These are phyloP conservation scores for Fusarium dimerum DNA, from an alignment of 2,329 filamentous ascomycete genomes.

Conservation along the genomic window DNA sequence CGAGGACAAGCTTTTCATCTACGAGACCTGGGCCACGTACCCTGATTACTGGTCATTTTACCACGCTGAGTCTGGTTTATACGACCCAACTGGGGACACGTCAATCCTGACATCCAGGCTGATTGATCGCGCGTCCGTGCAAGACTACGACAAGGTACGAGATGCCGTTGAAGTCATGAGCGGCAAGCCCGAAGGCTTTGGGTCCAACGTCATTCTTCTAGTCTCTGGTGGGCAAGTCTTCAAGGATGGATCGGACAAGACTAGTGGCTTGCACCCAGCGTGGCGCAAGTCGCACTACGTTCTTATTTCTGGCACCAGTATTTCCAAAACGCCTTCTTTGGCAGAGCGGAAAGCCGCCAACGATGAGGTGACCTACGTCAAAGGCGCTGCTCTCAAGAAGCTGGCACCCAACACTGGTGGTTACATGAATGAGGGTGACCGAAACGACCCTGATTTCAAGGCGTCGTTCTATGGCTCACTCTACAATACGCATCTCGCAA, in stretches of 20 bases:
- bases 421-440: slow-evolving; percentile 19
- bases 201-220: slow-evolving; percentile 12
- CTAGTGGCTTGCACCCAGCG: slow-evolving; percentile 1
- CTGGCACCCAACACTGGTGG: slow-evolving; percentile 11
- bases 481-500: slow-evolving; percentile 3
- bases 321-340: not conserved
- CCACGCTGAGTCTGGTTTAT: slow-evolving; percentile 6
- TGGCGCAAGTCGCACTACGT: slow-evolving; percentile 16
- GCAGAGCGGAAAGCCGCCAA: slow-evolving; percentile 9
- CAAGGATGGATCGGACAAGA: slow-evolving; percentile 10
- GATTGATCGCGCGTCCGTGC: slow-evolving; percentile 5
- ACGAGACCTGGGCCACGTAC: slow-evolving; percentile 15
- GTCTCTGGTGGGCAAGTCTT: slow-evolving; percentile 15
- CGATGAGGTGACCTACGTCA: slow-evolving; percentile 8
- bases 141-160: not conserved
- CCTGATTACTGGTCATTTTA: slow-evolving; percentile 19
- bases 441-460: slow-evolving; percentile 15
- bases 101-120: slow-evolving; percentile 10
- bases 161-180: slow-evolving; percentile 13
- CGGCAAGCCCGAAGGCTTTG: slow-evolving; percentile 9
- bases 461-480: slow-evolving; percentile 7
- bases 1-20: slow-evolving; percentile 12
- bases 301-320: not conserved
- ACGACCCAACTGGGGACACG: slow-evolving; percentile 6
- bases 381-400: slow-evolving; percentile 15